phyloP scores from a whole-genome alignment of 352 stramenopile genomes.

The Thraustotheca clavata region DNA sequence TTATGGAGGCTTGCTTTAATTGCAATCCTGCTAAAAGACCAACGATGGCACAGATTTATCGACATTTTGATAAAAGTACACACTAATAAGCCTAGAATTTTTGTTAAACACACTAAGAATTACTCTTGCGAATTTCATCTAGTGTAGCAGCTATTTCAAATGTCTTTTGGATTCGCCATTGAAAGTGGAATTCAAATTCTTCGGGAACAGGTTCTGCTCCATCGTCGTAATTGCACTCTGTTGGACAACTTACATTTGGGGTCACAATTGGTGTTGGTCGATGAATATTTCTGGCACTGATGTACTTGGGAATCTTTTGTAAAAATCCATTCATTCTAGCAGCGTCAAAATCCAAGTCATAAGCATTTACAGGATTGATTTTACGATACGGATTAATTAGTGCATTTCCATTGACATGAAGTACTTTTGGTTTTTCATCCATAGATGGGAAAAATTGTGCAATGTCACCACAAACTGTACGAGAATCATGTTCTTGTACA shows the following conservation, averaged over 20 bases:
- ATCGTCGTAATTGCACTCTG: constrained; percentile 10
- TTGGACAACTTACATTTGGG: constrained; percentile 9
- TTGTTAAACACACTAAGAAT: background rate
- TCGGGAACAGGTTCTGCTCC: background rate
- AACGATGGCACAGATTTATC: constrained; percentile 57
- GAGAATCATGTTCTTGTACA: constrained; percentile 21
- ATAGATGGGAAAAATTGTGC: constrained; percentile 33
- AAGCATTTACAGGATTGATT: background rate
- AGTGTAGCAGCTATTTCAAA: background rate
- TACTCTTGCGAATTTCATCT: background rate
- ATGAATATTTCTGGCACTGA: background rate
- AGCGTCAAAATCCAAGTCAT: background rate
- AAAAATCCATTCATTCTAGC: background rate
- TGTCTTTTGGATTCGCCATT: background rate
- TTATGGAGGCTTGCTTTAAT: constrained; percentile 70
- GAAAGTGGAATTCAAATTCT: background rate
- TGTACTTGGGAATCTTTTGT: background rate
- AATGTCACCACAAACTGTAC: constrained; percentile 38
- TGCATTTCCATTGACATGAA: constrained; percentile 35
- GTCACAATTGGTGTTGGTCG: constrained; percentile 4
- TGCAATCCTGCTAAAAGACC: constrained; percentile 54
- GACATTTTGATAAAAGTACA: too few relatives aligned
- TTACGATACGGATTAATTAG: constrained; percentile 37
- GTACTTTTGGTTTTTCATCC: constrained; percentile 28
- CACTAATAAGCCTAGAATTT: background rate